These are phyloP conservation scores for Geotrichum australiense DNA, from an alignment of 1,139 yeast species.

Conservation along the genomic window DNA sequence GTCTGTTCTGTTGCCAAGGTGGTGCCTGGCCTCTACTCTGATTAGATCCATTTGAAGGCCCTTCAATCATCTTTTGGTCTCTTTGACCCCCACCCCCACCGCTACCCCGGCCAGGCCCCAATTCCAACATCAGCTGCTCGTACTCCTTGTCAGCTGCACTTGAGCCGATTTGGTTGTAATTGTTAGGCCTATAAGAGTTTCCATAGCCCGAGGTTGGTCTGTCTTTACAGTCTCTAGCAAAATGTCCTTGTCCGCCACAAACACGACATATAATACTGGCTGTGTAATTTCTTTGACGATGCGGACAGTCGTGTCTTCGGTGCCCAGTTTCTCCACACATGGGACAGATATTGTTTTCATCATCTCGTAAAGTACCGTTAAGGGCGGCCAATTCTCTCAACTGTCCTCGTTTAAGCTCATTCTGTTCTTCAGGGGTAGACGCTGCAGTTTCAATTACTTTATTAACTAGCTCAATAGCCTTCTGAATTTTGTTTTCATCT, in stretches of 20 bases:
- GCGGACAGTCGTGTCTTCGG: slow-evolving; percentile 54
- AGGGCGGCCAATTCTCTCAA: slow-evolving; percentile 84
- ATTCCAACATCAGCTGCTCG: slow-evolving; percentile 46
- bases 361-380: slow-evolving; percentile 89
- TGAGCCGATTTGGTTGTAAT: slow-evolving; percentile 18
- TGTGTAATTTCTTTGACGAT: slow-evolving; percentile 42
- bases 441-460: slow-evolving; percentile 74
- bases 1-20: slow-evolving; percentile 18
- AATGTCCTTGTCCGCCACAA: slow-evolving; percentile 83
- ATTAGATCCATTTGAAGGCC: slow-evolving; percentile 15
- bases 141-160: slow-evolving; percentile 41
- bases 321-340: slow-evolving; percentile 58
- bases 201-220: slow-evolving; percentile 23
- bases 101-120: slow-evolving; percentile 35
- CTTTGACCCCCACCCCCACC: slow-evolving; percentile 12
- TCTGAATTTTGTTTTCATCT: slow-evolving; percentile 64
- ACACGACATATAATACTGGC: slow-evolving; percentile 60
- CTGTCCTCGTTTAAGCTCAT: slow-evolving; percentile 85
- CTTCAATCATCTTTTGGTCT: slow-evolving; percentile 15
- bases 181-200: slow-evolving; percentile 20
- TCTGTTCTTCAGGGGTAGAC: slow-evolving; percentile 85
- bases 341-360: slow-evolving; percentile 60
- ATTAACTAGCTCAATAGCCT: slow-evolving; percentile 69
- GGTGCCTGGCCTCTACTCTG: slow-evolving; percentile 13
- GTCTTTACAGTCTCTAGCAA: slow-evolving; percentile 75